These are phyloP conservation scores for Coemansia sp. DNA, from an alignment of 192 early-diverging fungal genomes.

Conservation along the genomic window DNA sequence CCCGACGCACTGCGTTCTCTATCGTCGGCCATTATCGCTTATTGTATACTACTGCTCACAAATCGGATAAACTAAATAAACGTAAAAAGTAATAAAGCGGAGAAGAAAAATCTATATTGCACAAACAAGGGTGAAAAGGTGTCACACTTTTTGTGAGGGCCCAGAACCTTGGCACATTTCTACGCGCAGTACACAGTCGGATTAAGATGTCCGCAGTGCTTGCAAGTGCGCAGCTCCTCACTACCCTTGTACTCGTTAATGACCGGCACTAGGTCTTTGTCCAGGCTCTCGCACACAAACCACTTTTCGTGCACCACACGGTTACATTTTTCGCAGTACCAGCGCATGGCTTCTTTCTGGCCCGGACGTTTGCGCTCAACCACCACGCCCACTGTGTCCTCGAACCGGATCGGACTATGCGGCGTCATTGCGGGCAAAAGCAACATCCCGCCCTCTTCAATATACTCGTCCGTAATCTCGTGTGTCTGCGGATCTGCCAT, in stretches of 20 bases:
- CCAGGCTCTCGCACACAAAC: slow-evolving; percentile 89
- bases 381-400: slow-evolving; percentile 94
- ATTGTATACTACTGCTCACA: background rate
- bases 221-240: slow-evolving; percentile 74
- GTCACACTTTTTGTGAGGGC: background rate
- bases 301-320: slow-evolving; percentile 83
- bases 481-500: slow-evolving; percentile 69
- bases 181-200: slow-evolving; percentile 20
- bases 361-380: slow-evolving; percentile 83
- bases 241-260: slow-evolving; percentile 78
- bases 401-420: slow-evolving; percentile 92
- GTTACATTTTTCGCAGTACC: slow-evolving; percentile 91
- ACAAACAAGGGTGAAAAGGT: too few relatives aligned
- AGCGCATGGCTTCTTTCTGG: slow-evolving; percentile 79
- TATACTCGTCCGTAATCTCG: slow-evolving; percentile 74
- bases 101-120: background rate
- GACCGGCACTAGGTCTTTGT: slow-evolving; percentile 86
- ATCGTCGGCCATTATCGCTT: background rate
- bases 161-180: background rate
- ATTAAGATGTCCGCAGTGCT: slow-evolving; percentile 66
- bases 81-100: background rate
- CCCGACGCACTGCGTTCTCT: background rate
- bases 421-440: slow-evolving; percentile 89
- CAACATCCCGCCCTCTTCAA: slow-evolving; percentile 96
- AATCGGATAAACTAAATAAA: background rate